phyloP scores from a whole-genome alignment of 2,329 filamentous ascomycete species.

The Aspergillus arachidicola region DNA sequence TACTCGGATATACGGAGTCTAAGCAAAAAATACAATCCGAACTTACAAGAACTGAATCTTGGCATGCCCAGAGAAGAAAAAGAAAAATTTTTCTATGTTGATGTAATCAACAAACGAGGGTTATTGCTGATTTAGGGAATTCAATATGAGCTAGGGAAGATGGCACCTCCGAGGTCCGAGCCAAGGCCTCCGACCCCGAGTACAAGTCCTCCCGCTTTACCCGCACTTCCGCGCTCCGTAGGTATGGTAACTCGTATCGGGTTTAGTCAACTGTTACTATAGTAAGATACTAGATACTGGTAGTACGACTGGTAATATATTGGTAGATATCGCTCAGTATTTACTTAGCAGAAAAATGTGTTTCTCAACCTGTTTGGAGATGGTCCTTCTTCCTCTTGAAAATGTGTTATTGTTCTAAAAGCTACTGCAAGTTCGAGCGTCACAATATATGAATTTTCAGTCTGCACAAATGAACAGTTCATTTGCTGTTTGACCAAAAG shows the following conservation, averaged over 20 bases:
- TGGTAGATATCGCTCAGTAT: neutral
- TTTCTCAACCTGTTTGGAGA: too few species aligned
- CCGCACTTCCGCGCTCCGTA: slow-evolving; percentile 20
- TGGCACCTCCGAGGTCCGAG: slow-evolving; percentile 26
- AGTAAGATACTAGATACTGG: slow-evolving; percentile 6
- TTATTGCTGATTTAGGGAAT: slow-evolving; percentile 17
- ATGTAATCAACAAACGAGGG: neutral
- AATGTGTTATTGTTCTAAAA: too few species aligned
- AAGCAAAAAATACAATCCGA: slow-evolving; percentile 3
- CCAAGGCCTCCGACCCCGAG: slow-evolving; percentile 14
- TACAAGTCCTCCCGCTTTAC: neutral
- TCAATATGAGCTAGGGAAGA: slow-evolving; percentile 10
- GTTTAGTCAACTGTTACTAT: neutral
- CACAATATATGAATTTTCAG: neutral
- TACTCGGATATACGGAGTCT: slow-evolving; percentile 20
- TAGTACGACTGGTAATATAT: too few species aligned
- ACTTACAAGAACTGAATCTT: slow-evolving; percentile 5
- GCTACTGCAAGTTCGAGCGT: neutral
- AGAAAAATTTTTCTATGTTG: neutral
- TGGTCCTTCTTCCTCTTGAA: too few species aligned
- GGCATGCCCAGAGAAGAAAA: neutral
- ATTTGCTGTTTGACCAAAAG: neutral
- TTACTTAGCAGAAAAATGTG: neutral
- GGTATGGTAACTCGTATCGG: neutral
- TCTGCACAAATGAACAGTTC: neutral